Base-by-base conservation (phyloP, 345 rosid genomes). In the Melaleuca quinquenervia region DNA sequence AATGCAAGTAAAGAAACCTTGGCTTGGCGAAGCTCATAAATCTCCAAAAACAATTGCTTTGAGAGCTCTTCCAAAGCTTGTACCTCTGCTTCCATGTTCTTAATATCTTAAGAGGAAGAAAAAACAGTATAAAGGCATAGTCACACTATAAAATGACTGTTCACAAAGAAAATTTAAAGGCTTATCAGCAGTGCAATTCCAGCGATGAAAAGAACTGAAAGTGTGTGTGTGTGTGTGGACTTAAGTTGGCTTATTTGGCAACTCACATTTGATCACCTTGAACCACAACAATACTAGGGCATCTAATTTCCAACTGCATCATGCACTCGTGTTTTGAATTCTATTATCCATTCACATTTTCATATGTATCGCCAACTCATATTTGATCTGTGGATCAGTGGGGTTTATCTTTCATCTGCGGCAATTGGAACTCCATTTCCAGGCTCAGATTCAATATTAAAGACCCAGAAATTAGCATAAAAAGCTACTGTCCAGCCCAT, bases 11-110 rank as follows among this genome's bases (percentile, higher is more conserved):
- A 44, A 62, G 87, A 36, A 88, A 96, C 98, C 98, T 96, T 97
- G 87, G 99, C 96, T 87, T 96, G 98, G 87, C 95, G 98, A 90
- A 97, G 98, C 92, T 97, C 99, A 89, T 94, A 97, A 58, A 97
- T 96, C 90, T 97, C 99, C 93, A 97, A 87, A 91, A 97, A 97
- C 48, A 97, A 92, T 90, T 97, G 99, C 94, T 96, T 97, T 48
- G 99, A 97, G 45, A 97, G 95, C 91, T 96, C 99, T 87, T 96
- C 99, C 82, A 96, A 91, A 78, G 95, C 96, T 89, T 94, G 96
- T 82, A 96, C 98, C 94, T 97, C 99, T 12, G 95, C 98, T 84
- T 96, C 99, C 96, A 96, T 89, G 88, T 76, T 94, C 90, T 93
- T 95, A 78, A 96, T 93, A 88, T 96, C 99, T 97, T 86, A 76